phyloP scores from a whole-genome alignment of 495 filamentous ascomycete genomes.

The Lasiosphaeriaceae sp. region DNA sequence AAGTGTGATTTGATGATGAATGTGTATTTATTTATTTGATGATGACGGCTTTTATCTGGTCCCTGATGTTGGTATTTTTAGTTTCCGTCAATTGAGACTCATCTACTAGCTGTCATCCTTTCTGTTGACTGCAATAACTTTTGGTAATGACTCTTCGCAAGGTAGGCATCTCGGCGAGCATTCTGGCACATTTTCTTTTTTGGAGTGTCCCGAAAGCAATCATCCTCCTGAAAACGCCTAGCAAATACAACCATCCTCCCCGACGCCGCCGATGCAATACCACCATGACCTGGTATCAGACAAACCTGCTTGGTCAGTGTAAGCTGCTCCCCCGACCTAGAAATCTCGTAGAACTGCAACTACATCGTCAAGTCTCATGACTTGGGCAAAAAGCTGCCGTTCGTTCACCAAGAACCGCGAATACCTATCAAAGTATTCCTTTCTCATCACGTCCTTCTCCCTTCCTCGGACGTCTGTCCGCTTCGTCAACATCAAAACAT shows the following conservation, averaged over 20 bases:
- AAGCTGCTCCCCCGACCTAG: slow-evolving; percentile 23
- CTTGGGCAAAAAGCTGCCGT: slow-evolving; percentile 69
- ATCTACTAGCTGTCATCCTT: too few species aligned
- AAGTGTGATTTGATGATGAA: neutral
- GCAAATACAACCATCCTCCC: slow-evolving; percentile 14
- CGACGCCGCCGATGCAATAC: slow-evolving; percentile 11
- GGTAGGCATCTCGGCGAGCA: neutral
- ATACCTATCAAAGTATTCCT: slow-evolving; percentile 62
- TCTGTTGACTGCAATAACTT: neutral
- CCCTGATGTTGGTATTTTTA: too few species aligned
- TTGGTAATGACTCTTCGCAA: neutral
- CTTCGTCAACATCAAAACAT: slow-evolving; percentile 70
- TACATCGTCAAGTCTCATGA: slow-evolving; percentile 77
- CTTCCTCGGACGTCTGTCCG: slow-evolving; percentile 77
- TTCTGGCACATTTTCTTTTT: neutral
- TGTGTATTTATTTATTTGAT: too few species aligned
- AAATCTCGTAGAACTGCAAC: slow-evolving; percentile 82
- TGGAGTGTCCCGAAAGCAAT: neutral
- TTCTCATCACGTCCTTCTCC: slow-evolving; percentile 70
- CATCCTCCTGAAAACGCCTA: slow-evolving; percentile 14
- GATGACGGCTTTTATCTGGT: too few species aligned
- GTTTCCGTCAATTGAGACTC: too few species aligned
- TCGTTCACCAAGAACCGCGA: slow-evolving; percentile 67
- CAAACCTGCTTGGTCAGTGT: neutral
- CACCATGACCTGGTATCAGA: slow-evolving; percentile 1